Base-by-base conservation (phyloP, 2,329 filamentous ascomycete species). In the Fusarium transvaalense region DNA sequence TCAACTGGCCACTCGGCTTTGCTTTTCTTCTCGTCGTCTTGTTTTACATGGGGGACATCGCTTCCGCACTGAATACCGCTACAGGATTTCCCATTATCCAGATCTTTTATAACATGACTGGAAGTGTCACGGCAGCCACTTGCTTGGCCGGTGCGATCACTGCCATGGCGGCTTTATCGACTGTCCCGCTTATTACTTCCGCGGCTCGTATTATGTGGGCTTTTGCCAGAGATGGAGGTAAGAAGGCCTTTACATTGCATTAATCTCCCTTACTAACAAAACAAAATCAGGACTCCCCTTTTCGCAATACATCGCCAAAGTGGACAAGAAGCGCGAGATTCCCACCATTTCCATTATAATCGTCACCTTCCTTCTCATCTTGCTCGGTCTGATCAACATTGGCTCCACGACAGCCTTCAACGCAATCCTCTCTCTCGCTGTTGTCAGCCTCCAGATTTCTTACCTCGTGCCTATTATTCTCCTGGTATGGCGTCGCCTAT, bases 351-450 rank as follows among this genome's bases (percentile, higher is more conserved):
- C 68, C 7, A 60, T 71, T 1, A 1, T 61, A 0, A 25, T 53
- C 0, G 57, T 59, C 2, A 65, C 53, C 1, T 45, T 61, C 6
- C 13, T 71, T 1, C 41, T 71, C 12, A 66, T 70, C 42, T 35
- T 72, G 2, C 39, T 72, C 1, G 64, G 69, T 8, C 69, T 72
- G 5, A 67, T 72, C 55, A 72, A 72, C 19, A 71, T 72, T 5
- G 69, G 67, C 5, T 72, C 69, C 1, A 71, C 69, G 1, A 72
- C 69, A 1, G 69, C 69, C 4, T 68, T 72, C 47, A 72, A 70
- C 19, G 69, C 69, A 1, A 56, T 72, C 2, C 50, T 72, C 1
- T 71, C 68, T 1, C 42, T 72, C 2, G 57, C 69, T 3, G 57
- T 70, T 0, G 61, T 72, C 1, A 54, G 66, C 7, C 29, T 72